A percentile compares a stretch with the other conserved stretches of the same genome.
Conservation (phyloP, 1,139 yeast genomes). For the Nadsonia starkeyi-henricii region DNA sequence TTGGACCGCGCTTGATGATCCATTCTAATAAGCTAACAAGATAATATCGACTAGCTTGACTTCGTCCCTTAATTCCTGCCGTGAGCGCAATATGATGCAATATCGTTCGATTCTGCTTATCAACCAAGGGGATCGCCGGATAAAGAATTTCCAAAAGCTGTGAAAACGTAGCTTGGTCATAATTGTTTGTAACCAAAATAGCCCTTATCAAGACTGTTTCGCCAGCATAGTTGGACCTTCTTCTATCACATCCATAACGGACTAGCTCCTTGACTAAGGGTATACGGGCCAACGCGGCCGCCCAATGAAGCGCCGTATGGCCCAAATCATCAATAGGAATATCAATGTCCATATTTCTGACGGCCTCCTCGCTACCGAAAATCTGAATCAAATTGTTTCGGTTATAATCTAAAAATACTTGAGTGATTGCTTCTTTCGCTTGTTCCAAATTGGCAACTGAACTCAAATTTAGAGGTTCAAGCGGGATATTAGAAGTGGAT, state of each 20-base stretch:
- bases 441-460: slow-evolving; percentile 29
- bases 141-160: slow-evolving; percentile 56
- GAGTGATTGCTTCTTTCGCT: slow-evolving; percentile 43
- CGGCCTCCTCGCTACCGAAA: slow-evolving; percentile 6
- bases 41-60: slow-evolving; percentile 63
- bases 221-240: slow-evolving; percentile 69
- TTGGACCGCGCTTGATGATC: slow-evolving; percentile 44
- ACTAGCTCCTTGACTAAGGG: slow-evolving; percentile 62
- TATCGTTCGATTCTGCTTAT: slow-evolving; percentile 70
- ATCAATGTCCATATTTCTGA: slow-evolving; percentile 42
- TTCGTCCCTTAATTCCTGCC: slow-evolving; percentile 57
- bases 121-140: slow-evolving; percentile 64
- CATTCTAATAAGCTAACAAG: slow-evolving; percentile 66
- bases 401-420: slow-evolving; percentile 23
- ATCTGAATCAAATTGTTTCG: slow-evolving; percentile 9
- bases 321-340: slow-evolving; percentile 89
- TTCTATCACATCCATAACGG: slow-evolving; percentile 48
- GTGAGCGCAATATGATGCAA: slow-evolving; percentile 81
- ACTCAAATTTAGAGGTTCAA: slow-evolving; percentile 36
- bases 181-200: slow-evolving; percentile 77
- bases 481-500: slow-evolving; percentile 19
- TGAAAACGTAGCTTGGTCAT: slow-evolving; percentile 62
- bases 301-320: slow-evolving; percentile 91
- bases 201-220: slow-evolving; percentile 86
- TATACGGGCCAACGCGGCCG: slow-evolving; percentile 77